Evolutionary conservation across 306 rosid genomes (phyloP).

Genomic region (Malus sieversii): DNA sequence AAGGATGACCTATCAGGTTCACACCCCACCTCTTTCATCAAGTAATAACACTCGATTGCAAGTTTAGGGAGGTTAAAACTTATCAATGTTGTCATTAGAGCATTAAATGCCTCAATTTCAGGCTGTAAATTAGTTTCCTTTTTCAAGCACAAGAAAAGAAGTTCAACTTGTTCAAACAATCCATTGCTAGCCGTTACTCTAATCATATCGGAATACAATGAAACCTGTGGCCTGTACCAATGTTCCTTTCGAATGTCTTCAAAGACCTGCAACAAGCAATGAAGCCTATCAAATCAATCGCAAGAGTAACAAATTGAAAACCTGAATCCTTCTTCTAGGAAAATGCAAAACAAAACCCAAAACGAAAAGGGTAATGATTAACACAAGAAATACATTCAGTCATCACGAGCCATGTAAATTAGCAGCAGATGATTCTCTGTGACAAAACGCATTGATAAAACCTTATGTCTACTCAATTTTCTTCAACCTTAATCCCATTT

Average conservation of each 20-base stretch:
- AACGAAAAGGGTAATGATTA: background rate
- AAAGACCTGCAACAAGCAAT: slow-evolving; percentile 23
- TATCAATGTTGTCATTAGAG: slow-evolving; percentile 24
- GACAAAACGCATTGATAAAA: too few relatives aligned
- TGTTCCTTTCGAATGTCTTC: slow-evolving; percentile 36
- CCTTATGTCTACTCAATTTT: too few relatives aligned
- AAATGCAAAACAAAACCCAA: background rate
- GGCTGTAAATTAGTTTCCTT: slow-evolving; percentile 22
- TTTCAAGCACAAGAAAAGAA: slow-evolving; percentile 27
- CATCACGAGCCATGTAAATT: background rate
- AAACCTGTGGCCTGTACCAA: slow-evolving; percentile 42
- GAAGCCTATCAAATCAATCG: background rate
- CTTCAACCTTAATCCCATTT: too few relatives aligned
- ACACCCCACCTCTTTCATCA: slow-evolving; percentile 38
- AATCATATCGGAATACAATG: slow-evolving; percentile 35
- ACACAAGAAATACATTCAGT: background rate
- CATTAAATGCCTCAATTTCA: slow-evolving; percentile 38
- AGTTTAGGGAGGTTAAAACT: slow-evolving; percentile 16
- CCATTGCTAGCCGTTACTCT: slow-evolving; percentile 31
- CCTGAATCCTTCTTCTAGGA: background rate
- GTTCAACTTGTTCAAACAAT: slow-evolving; percentile 25
- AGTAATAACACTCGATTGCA: slow-evolving; percentile 31
- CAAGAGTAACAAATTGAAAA: background rate
- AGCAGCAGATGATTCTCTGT: background rate
- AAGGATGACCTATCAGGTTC: slow-evolving; percentile 42